phyloP scores from a whole-genome alignment of 345 rosid species.

The Syzygium oleosum region DNA sequence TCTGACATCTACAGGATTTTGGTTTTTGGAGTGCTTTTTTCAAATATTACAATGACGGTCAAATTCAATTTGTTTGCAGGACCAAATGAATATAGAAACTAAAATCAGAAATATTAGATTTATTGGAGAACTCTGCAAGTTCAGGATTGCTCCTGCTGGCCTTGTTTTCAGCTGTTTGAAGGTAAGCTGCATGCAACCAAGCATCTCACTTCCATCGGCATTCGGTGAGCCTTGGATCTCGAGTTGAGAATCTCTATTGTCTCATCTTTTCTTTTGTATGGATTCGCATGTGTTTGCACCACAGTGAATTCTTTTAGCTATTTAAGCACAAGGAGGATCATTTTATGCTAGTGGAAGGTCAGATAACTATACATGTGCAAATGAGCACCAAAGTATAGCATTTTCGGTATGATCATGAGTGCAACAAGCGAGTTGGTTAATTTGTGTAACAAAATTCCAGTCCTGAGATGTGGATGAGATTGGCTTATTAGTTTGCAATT shows the following conservation, averaged over 20 bases:
- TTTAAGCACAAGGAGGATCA: neutral
- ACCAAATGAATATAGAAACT: constrained; percentile 99
- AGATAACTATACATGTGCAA: neutral
- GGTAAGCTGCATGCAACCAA: constrained; percentile 30
- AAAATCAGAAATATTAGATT: constrained; percentile 96
- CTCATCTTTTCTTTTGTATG: neutral
- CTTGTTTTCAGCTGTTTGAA: constrained; percentile 91
- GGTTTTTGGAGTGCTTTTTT: constrained; percentile 4
- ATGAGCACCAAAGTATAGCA: neutral
- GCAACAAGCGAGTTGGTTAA: neutral
- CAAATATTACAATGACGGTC: neutral
- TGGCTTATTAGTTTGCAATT: neutral
- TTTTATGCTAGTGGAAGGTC: neutral
- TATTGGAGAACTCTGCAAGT: constrained; percentile 98
- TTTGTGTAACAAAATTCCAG: neutral
- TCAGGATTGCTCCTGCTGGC: constrained; percentile 73
- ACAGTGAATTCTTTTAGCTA: neutral
- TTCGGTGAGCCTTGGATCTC: neutral
- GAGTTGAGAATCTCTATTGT: neutral
- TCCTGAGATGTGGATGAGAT: neutral
- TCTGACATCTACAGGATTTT: neutral
- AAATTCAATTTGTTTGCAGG: constrained; percentile 41
- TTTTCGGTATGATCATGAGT: neutral
- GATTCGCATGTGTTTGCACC: neutral
- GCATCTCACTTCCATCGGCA: neutral